Conservation (phyloP, 2,329 filamentous ascomycete genomes). For the Claviceps lovelessii region DNA sequence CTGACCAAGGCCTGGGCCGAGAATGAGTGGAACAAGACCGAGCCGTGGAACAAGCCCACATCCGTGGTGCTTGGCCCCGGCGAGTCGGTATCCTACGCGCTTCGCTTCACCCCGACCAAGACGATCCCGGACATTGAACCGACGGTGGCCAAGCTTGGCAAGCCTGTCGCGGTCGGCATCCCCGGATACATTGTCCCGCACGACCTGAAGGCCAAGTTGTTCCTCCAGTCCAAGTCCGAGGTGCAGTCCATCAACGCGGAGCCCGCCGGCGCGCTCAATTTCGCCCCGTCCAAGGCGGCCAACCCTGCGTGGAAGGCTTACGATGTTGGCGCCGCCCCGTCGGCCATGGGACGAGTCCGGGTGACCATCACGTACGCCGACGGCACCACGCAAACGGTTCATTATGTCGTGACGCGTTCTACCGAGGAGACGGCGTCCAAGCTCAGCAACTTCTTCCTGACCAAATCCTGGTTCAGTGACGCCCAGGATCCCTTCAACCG, state of each 20-base stretch:
- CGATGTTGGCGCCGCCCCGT: conserved; percentile 25
- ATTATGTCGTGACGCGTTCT: conserved; percentile 40
- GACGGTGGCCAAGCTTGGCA: conserved; percentile 26
- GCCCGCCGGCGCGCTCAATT: conserved; percentile 23
- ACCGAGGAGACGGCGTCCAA: conserved; percentile 28
- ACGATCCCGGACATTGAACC: conserved; percentile 34
- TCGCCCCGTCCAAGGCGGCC: conserved; percentile 13
- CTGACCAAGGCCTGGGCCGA: conserved; percentile 39
- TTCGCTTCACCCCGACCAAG: conserved; percentile 34
- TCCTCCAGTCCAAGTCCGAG: conserved; percentile 25
- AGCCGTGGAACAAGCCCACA: conserved; percentile 41
- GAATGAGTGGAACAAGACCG: conserved; percentile 34
- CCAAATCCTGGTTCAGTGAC: conserved; percentile 36
- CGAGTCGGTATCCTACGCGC: conserved; percentile 31
- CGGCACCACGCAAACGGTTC: conserved; percentile 35
- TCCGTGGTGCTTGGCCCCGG: conserved; percentile 30
- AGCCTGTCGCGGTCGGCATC: conserved; percentile 35
- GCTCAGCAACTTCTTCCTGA: conserved; percentile 39
- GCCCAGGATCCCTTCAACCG: conserved; percentile 38
- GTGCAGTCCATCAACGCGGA: conserved; percentile 25
- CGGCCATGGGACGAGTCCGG: conserved; percentile 34
- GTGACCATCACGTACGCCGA: conserved; percentile 34
- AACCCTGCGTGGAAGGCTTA: conserved; percentile 18
- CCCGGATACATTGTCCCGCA: conserved; percentile 40
- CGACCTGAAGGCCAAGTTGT: conserved; percentile 31